Evolutionary conservation across 495 filamentous ascomycete genomes (phyloP).

Genomic region (Cercophora newfieldiana): DNA sequence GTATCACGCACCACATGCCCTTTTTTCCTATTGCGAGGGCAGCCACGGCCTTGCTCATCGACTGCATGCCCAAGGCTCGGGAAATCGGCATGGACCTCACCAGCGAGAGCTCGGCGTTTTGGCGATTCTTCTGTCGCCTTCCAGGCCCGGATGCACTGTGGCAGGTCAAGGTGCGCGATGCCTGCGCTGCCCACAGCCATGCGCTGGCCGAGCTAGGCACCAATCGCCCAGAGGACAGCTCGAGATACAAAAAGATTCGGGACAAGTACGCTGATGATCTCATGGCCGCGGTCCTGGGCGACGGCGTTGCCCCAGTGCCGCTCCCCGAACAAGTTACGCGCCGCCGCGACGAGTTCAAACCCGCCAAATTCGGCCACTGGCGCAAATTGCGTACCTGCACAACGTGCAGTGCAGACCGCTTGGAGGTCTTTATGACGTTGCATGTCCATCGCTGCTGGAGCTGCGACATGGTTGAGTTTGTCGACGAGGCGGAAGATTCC

Average conservation of each 20-base stretch:
- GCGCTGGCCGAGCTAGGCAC: not conserved
- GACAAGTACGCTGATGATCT: constrained; percentile 19
- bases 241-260: not conserved
- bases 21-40: constrained; percentile 30
- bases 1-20: constrained; percentile 29
- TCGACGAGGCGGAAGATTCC: constrained; percentile 23
- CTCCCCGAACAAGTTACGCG: not conserved
- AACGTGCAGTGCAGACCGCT: constrained; percentile 7
- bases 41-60: constrained; percentile 14
- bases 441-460: constrained; percentile 20
- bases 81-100: constrained; percentile 30
- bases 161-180: constrained; percentile 31
- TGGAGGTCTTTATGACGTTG: constrained; percentile 10
- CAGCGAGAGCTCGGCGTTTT: constrained; percentile 29
- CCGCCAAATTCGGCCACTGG: constrained; percentile 13
- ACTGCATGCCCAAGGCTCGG: constrained; percentile 5
- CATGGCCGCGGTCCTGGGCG: constrained; percentile 26
- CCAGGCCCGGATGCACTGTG: constrained; percentile 32
- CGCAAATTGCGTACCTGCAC: not conserved
- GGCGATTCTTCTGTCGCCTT: constrained; percentile 26
- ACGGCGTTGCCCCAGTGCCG: constrained; percentile 7
- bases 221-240: not conserved
- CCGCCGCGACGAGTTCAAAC: not conserved
- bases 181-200: constrained; percentile 10
- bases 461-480: constrained; percentile 22